phyloP scores from a whole-genome alignment of 192 early-diverging fungal species.

The Coemansia sp. region DNA sequence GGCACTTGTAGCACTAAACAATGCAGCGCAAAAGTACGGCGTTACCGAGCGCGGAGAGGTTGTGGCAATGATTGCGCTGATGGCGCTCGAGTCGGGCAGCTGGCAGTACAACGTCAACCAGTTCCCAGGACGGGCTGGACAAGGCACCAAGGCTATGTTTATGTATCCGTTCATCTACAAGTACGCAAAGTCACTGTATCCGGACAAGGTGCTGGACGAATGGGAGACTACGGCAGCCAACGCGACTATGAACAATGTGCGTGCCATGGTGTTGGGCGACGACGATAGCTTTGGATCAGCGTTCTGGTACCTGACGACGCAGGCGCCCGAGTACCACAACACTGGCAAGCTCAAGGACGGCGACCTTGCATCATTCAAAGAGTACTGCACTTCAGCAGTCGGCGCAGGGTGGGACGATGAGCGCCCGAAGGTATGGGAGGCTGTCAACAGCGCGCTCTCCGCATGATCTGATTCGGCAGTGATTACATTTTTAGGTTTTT shows the following conservation, averaged over 20 bases:
- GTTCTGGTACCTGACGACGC: conserved; percentile 42
- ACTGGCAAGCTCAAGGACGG: conserved; percentile 27
- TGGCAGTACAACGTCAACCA: conserved; percentile 41
- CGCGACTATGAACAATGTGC: conserved; percentile 28
- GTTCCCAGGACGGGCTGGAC: conserved; percentile 11
- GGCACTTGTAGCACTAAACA: conserved; percentile 25
- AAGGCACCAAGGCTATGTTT: conserved; percentile 41
- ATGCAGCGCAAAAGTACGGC: conserved; percentile 20
- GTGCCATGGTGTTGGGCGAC: conserved; percentile 37
- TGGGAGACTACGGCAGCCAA: neutral
- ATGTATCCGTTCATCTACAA: conserved; percentile 22
- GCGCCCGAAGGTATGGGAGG: conserved; percentile 22
- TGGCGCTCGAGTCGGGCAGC: conserved; percentile 32
- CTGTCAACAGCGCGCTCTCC: conserved; percentile 29
- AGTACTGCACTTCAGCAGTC: conserved; percentile 36
- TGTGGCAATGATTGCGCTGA: conserved; percentile 30
- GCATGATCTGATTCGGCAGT: neutral
- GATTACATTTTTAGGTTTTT: neutral
- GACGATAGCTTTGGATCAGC: conserved; percentile 52
- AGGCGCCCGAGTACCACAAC: conserved; percentile 24
- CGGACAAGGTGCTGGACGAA: neutral
- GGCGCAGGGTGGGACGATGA: conserved; percentile 20
- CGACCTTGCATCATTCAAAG: conserved; percentile 36
- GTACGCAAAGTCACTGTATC: conserved; percentile 29
- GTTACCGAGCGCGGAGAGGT: conserved; percentile 28